Evolutionary conservation across 345 rosid species (phyloP), one percentile per base, ranked within the genome.

Genomic region (Corymbia maculata): DNA sequence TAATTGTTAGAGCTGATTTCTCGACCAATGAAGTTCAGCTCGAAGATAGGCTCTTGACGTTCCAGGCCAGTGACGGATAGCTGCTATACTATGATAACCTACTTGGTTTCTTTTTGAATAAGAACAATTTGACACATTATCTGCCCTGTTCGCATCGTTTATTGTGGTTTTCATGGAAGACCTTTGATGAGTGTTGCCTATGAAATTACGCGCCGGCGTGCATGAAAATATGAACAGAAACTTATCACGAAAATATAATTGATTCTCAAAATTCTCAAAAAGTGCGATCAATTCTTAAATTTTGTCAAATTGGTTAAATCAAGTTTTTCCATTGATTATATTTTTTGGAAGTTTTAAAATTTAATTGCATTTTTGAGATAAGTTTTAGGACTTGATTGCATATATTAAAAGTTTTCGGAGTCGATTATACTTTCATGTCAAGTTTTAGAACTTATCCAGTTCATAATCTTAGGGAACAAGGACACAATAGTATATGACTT

Each of bases 11-110:
- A 53, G 59, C 59, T 53, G 26, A 53, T 53, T 53, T 53, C 59
- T 55, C 22, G 61, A 55, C 61, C 28, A 55, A 55, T 24, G 61
- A 55, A 22, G 28, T 8, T 21, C 59, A 55, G 59, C 26, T 55
- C 59, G 26, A 97, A 90, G 99, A 97, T 93, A 94, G 97, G 36
- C 94, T 96, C 92, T 95, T 97, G 92, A 96, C 99, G 55, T 94
- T 96, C 90, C 99, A 96, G 99, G 99, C 96, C 80, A 68, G 89
- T 91, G 64, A 21, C 30, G 21, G 85, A 28, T 30, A 36, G 49
- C 6, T 87, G 50, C 52, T 45, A 11, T 30, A 42, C 30, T 44
- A 14, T 8, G 17, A 84, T 84, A 14, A 47, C 52, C 16, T 49
- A 52, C 51, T 45, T 45, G 44, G 10, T 82, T 82, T 82, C 28